These are phyloP conservation scores for Straminergon stramineum DNA, from an alignment of 225 moss, liverwort and hornwort species.

Conservation along the genomic window DNA sequence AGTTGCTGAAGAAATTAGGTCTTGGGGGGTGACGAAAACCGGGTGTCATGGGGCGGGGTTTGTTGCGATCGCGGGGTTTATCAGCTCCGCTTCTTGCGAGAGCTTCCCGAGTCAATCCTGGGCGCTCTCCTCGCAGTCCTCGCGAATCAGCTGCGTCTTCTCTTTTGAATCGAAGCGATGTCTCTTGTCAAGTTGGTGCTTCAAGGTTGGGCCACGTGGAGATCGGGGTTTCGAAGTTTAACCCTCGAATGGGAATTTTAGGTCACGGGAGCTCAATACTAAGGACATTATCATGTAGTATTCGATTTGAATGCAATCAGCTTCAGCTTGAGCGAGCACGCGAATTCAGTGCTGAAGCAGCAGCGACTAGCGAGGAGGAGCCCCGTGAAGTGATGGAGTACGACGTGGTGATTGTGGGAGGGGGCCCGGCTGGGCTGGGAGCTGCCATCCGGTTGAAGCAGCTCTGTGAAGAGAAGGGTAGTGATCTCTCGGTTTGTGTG, in stretches of 20 bases:
- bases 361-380: not conserved
- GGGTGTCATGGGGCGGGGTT: not conserved
- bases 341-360: constrained; percentile 11
- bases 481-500: constrained; percentile 60
- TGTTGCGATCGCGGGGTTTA: not conserved
- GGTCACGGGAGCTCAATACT: not conserved
- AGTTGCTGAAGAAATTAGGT: not conserved
- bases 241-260: not conserved
- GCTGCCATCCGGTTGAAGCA: constrained; percentile 81
- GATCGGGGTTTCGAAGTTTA: not conserved
- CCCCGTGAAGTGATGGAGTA: constrained; percentile 70
- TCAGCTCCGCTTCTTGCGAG: not conserved
- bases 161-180: not conserved
- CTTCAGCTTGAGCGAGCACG: not conserved
- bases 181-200: not conserved
- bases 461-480: constrained; percentile 52
- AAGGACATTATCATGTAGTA: not conserved
- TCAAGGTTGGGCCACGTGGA: not conserved
- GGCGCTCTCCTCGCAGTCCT: not conserved
- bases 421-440: constrained; percentile 71
- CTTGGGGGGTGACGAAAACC: not conserved
- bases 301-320: not conserved
- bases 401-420: constrained; percentile 85
- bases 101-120: not conserved
- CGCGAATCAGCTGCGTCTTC: not conserved